Evolutionary conservation across 805 yeast species (phyloP), one percentile per base, ranked within the genome.

Genomic region (Metschnikowia gelsemii): DNA sequence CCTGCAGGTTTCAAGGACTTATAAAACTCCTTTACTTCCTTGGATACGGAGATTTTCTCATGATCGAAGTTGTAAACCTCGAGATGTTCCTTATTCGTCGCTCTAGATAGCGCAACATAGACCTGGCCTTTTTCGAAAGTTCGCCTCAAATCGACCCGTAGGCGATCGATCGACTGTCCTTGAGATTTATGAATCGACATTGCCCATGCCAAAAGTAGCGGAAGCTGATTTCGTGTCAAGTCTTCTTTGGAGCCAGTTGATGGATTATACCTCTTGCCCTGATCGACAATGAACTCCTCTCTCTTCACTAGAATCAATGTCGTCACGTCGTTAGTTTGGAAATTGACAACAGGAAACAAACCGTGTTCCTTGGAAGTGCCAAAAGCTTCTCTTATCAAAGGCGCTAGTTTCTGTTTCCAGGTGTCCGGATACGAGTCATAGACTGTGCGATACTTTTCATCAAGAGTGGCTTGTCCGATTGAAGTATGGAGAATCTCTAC

Each of bases 171-270:
- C 0, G 98, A 86, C 62, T 91, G 90, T 1, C 99, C 99, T 61
- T 91, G 99, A 0, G 97, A 82, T 64, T 93, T 91, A 59, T 93
- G 99, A 32, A 93, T 90, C 0, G 97, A 89, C 32, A 93, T 63
- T 0, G 99, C 89, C 97, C 98, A 93, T 0, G 99, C 96, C n/a
- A 90, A 67, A 53, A 91, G 81, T 39, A 93, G 65, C 0, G 99
- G 99, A 2, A 93, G 52, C 57, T 93, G 99, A 13, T 38, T 46
- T 13, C 56, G 40, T 12, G 36, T 40, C 30, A 48, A 21, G 4
- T 36, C 35, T 17, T 38, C 42, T 20, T 26, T 23, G 4, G 44
- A 24, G 4, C 30, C 24, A 11, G 12, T 16, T 4, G 40, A 30
- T 8, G 9, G n/a, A n/a, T n/a, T 8, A 8, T 19, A 20, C 3